Evolutionary conservation across 805 yeast species (phyloP).

Genomic region (Monosporozyma aerobia): DNA sequence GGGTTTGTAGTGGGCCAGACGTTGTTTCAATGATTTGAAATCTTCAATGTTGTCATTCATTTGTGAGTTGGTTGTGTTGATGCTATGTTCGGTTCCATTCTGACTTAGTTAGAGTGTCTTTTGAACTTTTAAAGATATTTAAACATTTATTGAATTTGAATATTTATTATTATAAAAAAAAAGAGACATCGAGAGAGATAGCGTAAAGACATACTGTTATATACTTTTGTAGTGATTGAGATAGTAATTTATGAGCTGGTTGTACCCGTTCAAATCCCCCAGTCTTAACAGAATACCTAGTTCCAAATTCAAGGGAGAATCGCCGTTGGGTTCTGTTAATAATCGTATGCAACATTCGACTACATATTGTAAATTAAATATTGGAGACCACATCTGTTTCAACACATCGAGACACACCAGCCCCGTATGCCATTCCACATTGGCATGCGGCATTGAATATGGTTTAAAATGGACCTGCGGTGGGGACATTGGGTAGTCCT

Average conservation of each 20-base stretch:
- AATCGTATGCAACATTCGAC: conserved; percentile 50
- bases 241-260: conserved; percentile 36
- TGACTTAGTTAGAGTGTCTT: background rate
- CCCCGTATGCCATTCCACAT: conserved; percentile 45
- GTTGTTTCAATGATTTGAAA: background rate
- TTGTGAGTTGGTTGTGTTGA: background rate
- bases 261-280: conserved; percentile 38
- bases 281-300: conserved; percentile 49
- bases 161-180: background rate
- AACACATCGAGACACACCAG: conserved; percentile 65
- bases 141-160: background rate
- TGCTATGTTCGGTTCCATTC: background rate
- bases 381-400: conserved; percentile 60
- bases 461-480: conserved; percentile 43
- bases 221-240: background rate
- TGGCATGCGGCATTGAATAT: conserved; percentile 38
- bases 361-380: conserved; percentile 52
- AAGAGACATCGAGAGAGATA: too few species aligned
- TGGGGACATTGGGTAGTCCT: conserved; percentile 48
- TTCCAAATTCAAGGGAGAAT: conserved; percentile 63
- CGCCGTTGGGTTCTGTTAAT: conserved; percentile 57
- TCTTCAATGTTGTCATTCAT: background rate
- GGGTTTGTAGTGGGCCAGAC: background rate
- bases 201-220: background rate
- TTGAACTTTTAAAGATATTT: background rate